These are phyloP conservation scores for Trichoderma hamatum DNA, from an alignment of 2,329 filamentous ascomycete genomes.

Conservation along the genomic window DNA sequence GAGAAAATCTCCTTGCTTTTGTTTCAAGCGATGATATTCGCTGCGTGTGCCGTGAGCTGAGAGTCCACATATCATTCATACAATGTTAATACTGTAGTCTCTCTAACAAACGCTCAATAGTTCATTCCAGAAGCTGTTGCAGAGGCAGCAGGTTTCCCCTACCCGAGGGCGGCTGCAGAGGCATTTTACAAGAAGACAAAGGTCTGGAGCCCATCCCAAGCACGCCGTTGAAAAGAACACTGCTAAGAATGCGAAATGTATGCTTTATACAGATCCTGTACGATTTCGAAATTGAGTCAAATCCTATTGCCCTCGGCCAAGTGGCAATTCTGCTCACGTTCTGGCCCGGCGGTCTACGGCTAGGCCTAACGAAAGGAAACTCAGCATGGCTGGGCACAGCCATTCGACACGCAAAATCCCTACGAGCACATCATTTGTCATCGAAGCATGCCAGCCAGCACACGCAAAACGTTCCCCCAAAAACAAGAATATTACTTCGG, in stretches of 20 bases:
- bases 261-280: slow-evolving; percentile 12
- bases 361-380: slow-evolving; percentile 1
- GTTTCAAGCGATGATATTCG: slow-evolving; percentile 31
- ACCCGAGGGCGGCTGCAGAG: slow-evolving; percentile 15
- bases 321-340: slow-evolving; percentile 17
- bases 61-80: neutral
- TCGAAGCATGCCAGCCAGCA: neutral
- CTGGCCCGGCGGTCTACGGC: slow-evolving; percentile 8
- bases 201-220: neutral
- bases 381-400: slow-evolving; percentile 13
- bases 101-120: neutral
- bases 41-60: slow-evolving; percentile 29
- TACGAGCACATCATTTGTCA: slow-evolving; percentile 13
- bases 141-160: slow-evolving; percentile 20
- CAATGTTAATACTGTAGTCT: neutral
- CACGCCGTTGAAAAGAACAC: neutral
- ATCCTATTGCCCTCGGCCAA: slow-evolving; percentile 18
- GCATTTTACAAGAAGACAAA: slow-evolving; percentile 27
- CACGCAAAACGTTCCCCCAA: slow-evolving; percentile 37
- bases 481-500: slow-evolving; percentile 32
- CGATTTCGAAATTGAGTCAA: slow-evolving; percentile 22
- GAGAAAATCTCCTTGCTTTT: slow-evolving; percentile 25
- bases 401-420: slow-evolving; percentile 33
- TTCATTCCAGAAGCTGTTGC: slow-evolving; percentile 23
- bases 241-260: neutral